phyloP scores from a whole-genome alignment of 768 basidiomycete genomes.

The Rhodotorula graminis region DNA sequence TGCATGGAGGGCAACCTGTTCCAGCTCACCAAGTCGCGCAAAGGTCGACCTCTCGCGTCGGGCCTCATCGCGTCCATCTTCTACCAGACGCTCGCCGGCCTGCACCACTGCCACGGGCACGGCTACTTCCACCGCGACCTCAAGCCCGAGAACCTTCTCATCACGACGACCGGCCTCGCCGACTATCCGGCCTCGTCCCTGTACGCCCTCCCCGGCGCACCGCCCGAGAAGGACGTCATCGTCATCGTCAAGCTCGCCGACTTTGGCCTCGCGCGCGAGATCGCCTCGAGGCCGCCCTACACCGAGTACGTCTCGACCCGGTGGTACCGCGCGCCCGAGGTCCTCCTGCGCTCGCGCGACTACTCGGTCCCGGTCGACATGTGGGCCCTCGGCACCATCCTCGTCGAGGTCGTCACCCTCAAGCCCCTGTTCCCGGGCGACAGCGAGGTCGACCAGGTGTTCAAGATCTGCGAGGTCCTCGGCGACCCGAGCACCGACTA shows the following conservation, averaged over 20 bases:
- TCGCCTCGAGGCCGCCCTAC: slow-evolving; percentile 79
- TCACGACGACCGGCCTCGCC: slow-evolving; percentile 91
- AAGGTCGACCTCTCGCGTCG: slow-evolving; percentile 90
- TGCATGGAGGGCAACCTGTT: slow-evolving; percentile 99
- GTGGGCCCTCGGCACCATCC: slow-evolving; percentile 98
- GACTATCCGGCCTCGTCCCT: slow-evolving; percentile 83
- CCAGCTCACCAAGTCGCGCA: slow-evolving; percentile 95
- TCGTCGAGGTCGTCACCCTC: slow-evolving; percentile 92
- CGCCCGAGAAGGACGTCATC: slow-evolving; percentile 85
- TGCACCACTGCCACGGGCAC: slow-evolving; percentile 82
- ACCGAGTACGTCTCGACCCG: slow-evolving; percentile 99
- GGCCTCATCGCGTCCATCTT: slow-evolving; percentile 94
- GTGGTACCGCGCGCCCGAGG: slow-evolving; percentile 99
- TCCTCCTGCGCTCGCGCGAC: slow-evolving; percentile 80
- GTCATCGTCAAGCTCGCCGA: slow-evolving; percentile 97
- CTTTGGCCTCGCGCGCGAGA: slow-evolving; percentile 93
- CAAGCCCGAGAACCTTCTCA: slow-evolving; percentile 98
- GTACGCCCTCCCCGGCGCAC: slow-evolving; percentile 55
- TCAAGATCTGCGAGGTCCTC: slow-evolving; percentile 81
- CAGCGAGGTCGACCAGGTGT: slow-evolving; percentile 87
- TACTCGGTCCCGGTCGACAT: slow-evolving; percentile 97
- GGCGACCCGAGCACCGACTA: slow-evolving; percentile 85
- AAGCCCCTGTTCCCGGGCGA: slow-evolving; percentile 92
- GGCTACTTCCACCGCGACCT: slow-evolving; percentile 99
- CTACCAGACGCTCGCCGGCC: slow-evolving; percentile 79